Evolutionary conservation across 352 stramenopile species (phyloP), one percentile per base, ranked within the genome.

Genomic region (Globisporangium barbulae): DNA sequence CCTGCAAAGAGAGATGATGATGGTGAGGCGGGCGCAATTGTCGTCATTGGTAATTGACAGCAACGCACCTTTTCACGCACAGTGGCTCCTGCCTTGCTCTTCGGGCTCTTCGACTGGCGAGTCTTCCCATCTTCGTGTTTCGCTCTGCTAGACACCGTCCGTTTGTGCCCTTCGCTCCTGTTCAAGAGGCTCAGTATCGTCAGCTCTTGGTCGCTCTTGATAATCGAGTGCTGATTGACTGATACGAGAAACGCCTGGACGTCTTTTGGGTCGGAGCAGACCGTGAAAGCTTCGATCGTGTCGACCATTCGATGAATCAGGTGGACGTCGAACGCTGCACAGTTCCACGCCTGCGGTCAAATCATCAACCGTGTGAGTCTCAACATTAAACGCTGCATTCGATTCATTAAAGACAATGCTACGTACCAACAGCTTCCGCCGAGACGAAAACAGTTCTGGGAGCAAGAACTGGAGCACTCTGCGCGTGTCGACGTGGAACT

Each of bases 361-460:
- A 25, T 15, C 21, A 25, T 17, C 12, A 48, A 19, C n/a, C 22
- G 25, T 28, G 48, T 58, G 3, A 66, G 44, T 33, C 1, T 45
- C 9, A 44, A 25, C 30, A 68, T 9, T 12, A 65, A 7, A 30
- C 3, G n/a, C 6, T 41, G 13, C 8, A 39, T 41, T 22, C 49
- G 39, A 30, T 41, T 52, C 17, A 61, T 48, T n/a, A 45, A 55
- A 44, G 1, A 61, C 6, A 55, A 13, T 21, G 52, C n/a, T 33
- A 53, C 79, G 49, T 78, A 95, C 86, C 80, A 93, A 64, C 7
- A 90, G 63, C 37, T 90, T 91, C 22, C 83, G 78, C 10, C 85
- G 81, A 58, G 85, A 89, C 13, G 73, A 75, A 53, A 96, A 87
- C 10, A 91, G 53, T 8, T 71, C 79, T 56, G 87, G 85, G 21